phyloP scores from a whole-genome alignment of 352 stramenopile species.

The Globisporangium lucens region DNA sequence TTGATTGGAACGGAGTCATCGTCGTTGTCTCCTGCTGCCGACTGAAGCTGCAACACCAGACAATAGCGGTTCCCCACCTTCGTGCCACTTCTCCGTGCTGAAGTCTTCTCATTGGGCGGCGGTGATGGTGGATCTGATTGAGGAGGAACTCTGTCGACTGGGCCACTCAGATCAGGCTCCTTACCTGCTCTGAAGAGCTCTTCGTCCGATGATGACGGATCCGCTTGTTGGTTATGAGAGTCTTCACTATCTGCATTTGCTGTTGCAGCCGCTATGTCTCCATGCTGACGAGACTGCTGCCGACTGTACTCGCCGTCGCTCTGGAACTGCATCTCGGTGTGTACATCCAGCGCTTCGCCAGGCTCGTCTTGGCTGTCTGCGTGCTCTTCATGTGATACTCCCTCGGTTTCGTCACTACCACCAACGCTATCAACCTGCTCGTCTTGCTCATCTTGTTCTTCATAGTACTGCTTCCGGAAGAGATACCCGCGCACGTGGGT shows the following conservation, averaged over 20 bases:
- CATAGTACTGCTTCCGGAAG: constrained; percentile 16
- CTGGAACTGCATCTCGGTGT: constrained; percentile 15
- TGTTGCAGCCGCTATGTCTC: background rate
- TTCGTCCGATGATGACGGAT: no score
- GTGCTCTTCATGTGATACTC: background rate
- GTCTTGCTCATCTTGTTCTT: background rate
- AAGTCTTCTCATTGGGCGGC: background rate
- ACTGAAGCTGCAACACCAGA: background rate
- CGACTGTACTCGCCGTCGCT: constrained; percentile 2
- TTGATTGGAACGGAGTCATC: background rate
- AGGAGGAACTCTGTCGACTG: background rate
- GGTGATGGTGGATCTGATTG: background rate
- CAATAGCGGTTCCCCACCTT: background rate
- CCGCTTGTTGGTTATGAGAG: background rate
- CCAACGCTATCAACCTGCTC: background rate
- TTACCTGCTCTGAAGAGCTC: background rate
- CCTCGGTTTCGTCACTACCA: background rate
- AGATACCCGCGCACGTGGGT: constrained; percentile 16
- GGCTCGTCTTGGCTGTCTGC: background rate
- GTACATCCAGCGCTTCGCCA: constrained; percentile 3
- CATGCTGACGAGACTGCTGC: background rate
- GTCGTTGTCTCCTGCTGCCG: background rate
- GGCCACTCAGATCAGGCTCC: background rate
- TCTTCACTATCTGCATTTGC: background rate
- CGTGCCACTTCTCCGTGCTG: background rate